phyloP scores from a whole-genome alignment of 495 filamentous ascomycete species.

The Pyrenula aspistea region DNA sequence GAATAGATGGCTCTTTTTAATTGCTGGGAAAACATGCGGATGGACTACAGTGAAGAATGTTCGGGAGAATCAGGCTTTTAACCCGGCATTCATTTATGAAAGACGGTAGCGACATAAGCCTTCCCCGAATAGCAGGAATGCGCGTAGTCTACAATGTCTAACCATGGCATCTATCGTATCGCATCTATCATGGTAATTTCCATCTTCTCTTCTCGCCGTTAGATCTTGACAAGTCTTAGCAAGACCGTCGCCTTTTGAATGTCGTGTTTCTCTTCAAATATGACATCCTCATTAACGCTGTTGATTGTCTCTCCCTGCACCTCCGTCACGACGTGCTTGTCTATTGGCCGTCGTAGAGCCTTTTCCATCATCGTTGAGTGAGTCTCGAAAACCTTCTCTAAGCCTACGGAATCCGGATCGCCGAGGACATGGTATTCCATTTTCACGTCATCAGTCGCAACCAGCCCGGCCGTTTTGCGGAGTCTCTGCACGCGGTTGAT shows the following conservation, averaged over 20 bases:
- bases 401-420: slow-evolving; percentile 65
- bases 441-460: slow-evolving; percentile 72
- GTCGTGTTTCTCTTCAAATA: slow-evolving; percentile 80
- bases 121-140: no score
- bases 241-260: slow-evolving; percentile 78
- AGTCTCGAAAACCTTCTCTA: slow-evolving; percentile 61
- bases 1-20: no score
- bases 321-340: slow-evolving; percentile 55
- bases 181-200: no score
- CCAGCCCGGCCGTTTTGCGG: slow-evolving; percentile 70
- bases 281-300: slow-evolving; percentile 46
- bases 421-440: slow-evolving; percentile 69
- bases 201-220: no score
- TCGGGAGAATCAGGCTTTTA: no score
- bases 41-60: no score
- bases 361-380: slow-evolving; percentile 62
- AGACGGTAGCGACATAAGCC: no score
- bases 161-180: no score
- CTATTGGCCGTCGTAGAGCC: slow-evolving; percentile 66
- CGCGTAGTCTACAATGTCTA: no score
- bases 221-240: slow-evolving; percentile 70
- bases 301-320: slow-evolving; percentile 49
- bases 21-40: no score
- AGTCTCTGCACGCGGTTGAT: slow-evolving; percentile 73
- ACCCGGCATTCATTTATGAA: no score